phyloP scores from a whole-genome alignment of 2,329 filamentous ascomycete species.

The Thelonectria blattea region DNA sequence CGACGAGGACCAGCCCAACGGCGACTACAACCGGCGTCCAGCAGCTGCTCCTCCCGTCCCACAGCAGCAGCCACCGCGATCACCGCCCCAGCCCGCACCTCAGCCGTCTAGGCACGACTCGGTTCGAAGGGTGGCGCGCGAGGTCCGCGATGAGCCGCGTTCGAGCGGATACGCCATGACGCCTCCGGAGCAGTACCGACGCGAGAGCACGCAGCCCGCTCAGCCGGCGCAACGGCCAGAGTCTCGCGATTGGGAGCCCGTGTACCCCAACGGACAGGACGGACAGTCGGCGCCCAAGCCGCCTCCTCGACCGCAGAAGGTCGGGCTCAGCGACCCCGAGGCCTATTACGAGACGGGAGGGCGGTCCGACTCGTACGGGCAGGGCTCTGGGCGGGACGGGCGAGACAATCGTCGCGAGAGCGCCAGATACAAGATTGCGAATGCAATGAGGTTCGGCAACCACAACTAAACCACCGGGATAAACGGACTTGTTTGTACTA shows the following conservation, averaged over 20 bases:
- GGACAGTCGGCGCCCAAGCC: constrained; percentile 42
- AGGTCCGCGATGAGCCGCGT: constrained; percentile 33
- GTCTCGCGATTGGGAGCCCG: constrained; percentile 40
- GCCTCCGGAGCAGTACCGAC: constrained; percentile 14
- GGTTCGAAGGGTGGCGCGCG: constrained; percentile 29
- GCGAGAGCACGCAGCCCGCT: constrained; percentile 7
- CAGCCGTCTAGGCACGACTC: constrained; percentile 29
- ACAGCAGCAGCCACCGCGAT: constrained; percentile 20
- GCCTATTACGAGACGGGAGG: constrained; percentile 40
- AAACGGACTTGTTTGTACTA: constrained; percentile 10
- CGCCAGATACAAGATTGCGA: constrained; percentile 42
- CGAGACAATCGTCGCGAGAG: constrained; percentile 39
- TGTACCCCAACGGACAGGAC: constrained; percentile 33
- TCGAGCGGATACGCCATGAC: constrained; percentile 27
- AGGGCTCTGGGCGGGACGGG: constrained; percentile 34
- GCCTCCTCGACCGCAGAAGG: constrained; percentile 47
- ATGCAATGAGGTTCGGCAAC: constrained; percentile 52
- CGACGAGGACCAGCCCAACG: constrained; percentile 37
- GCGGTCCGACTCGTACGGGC: constrained; percentile 30
- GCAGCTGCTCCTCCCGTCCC: constrained; percentile 25
- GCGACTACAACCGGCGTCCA: constrained; percentile 26
- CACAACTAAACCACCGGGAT: constrained; percentile 49
- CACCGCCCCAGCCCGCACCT: constrained; percentile 12
- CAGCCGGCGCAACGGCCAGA: constrained; percentile 9
- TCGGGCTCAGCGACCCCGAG: constrained; percentile 44